These are phyloP conservation scores for Sanguinoderma infundibulare DNA, from an alignment of 1,284 basidiomycete genomes.

Conservation along the genomic window DNA sequence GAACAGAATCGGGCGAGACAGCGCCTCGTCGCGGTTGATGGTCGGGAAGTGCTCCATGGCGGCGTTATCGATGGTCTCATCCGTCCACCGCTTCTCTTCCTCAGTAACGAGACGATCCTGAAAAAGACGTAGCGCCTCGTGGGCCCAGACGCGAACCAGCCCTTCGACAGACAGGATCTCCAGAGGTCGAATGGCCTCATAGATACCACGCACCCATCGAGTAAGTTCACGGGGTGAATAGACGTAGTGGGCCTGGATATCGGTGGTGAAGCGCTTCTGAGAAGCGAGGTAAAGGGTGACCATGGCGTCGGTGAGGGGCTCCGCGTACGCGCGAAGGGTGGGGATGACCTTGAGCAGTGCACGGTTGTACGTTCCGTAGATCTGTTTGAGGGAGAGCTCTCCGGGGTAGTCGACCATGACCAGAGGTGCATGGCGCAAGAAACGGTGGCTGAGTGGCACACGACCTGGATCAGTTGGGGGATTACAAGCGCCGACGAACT, in stretches of 20 bases:
- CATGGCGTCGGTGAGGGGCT: conserved; percentile 97
- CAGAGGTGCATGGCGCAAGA: conserved; percentile 97
- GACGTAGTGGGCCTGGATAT: conserved; percentile 97
- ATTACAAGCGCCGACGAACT: conserved; percentile 99
- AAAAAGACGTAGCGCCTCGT: conserved; percentile 97
- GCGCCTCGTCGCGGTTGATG: conserved; percentile 83
- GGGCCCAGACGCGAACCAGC: conserved; percentile 96
- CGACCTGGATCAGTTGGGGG: conserved; percentile 99
- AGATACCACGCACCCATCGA: conserved; percentile 97
- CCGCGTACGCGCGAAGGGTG: conserved; percentile 90
- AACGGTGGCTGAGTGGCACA: conserved; percentile 96
- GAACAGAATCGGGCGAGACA: conserved; percentile 92
- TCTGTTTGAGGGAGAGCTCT: conserved; percentile 96
- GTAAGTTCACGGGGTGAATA: conserved; percentile 99
- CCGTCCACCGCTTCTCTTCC: conserved; percentile 94
- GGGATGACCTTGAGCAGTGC: conserved; percentile 96
- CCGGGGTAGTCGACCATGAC: conserved; percentile 99
- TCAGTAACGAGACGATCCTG: conserved; percentile 96
- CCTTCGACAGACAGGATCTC: conserved; percentile 93
- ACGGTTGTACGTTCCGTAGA: conserved; percentile 99
- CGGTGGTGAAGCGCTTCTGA: conserved; percentile 94
- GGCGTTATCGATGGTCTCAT: conserved; percentile 87
- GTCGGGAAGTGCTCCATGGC: conserved; percentile 93
- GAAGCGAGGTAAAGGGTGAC: conserved; percentile 95
- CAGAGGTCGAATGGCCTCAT: conserved; percentile 93